Base-by-base conservation (phyloP, 306 rosid genomes). In the Sicyos edulis region DNA sequence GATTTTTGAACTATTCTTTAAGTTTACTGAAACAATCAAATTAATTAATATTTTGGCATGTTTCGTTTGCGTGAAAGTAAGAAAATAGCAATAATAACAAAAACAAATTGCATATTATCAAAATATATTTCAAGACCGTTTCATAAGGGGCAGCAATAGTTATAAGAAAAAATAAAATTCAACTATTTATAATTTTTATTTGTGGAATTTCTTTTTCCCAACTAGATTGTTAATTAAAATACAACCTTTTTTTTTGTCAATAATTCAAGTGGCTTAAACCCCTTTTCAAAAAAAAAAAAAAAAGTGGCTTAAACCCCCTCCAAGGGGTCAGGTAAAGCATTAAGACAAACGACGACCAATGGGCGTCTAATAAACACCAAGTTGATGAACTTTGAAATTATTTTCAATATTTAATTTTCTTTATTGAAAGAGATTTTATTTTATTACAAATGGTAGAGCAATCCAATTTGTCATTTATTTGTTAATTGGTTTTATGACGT, bases 331-430 rank as follows among this genome's bases (percentile, higher is more conserved):
- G 52, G 53, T 42, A 26, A 65, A 7, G n/a, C 32, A 5, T 42
- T 42, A 13, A 4, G 69, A 62, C 69, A 62, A 62, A 62, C 21
- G 13, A 62, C 13, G 67, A 60, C 67, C 67, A 61, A 61, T 32
- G 8, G 52, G 52, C 7, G 10, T 65, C n/a, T 65, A 65, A 65
- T 65, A n/a, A 63, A 65, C 12, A 65, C 52, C 71, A 65, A 65
- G 34, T 65, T 65, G 71, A 17, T 42, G 10, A 44, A 42, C 4
- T 65, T 62, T 62, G 50, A 62, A 62, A 34, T 62, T 0, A 26
- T 59, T 59, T 59, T 40, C 10, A 22, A 26, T 32, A 15, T 14
- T 29, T 26, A 14, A 12, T 37, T 37, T 37, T 37, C 42, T 37
- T 37, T 37, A 37, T 37, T 37, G 42, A 37, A 37, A 37, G 42